Conservation (phyloP, 352 stramenopile species). For the Globisporangium spiculum region DNA sequence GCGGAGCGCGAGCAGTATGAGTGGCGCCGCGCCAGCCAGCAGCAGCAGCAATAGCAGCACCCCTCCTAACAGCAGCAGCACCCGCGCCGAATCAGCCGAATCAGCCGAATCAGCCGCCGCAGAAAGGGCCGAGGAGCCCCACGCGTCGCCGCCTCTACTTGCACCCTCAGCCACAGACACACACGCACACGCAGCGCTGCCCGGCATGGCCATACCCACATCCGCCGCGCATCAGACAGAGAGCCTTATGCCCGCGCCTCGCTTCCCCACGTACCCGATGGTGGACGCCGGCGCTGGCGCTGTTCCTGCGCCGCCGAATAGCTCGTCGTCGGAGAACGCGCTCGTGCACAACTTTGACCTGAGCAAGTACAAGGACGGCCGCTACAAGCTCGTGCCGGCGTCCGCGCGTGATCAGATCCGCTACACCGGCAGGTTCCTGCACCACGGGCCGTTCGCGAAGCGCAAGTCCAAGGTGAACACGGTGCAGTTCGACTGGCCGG, state of each 20-base stretch:
- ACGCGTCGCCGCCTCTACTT: not conserved
- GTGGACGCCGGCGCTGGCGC: not conserved
- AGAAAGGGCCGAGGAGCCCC: not conserved
- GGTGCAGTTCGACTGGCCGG: conserved; percentile 86
- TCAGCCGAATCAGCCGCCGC: not conserved
- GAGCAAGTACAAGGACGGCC: conserved; percentile 68
- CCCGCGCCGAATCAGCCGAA: not conserved
- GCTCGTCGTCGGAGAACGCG: conserved; percentile 30
- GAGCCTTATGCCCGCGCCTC: not conserved
- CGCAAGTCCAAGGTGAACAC: conserved; percentile 84
- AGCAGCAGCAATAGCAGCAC: not conserved
- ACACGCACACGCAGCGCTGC: not conserved
- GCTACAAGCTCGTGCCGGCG: conserved; percentile 64
- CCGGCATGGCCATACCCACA: conserved; percentile 9
- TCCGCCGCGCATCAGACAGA: conserved; percentile 5
- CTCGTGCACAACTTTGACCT: conserved; percentile 83
- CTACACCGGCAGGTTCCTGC: conserved; percentile 69
- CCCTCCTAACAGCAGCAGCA: not conserved
- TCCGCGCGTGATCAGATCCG: conserved; percentile 69
- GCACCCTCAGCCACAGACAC: not conserved
- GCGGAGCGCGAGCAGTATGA: conserved; percentile 5
- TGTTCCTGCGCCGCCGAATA: conserved; percentile 9
- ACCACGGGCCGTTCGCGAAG: conserved; percentile 55
- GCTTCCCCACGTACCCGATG: conserved; percentile 15
- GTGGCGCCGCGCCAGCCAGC: conserved; percentile 4